These are phyloP conservation scores for Capillidium heterosporum DNA, from an alignment of 371 early-diverging fungal genomes.

Conservation along the genomic window DNA sequence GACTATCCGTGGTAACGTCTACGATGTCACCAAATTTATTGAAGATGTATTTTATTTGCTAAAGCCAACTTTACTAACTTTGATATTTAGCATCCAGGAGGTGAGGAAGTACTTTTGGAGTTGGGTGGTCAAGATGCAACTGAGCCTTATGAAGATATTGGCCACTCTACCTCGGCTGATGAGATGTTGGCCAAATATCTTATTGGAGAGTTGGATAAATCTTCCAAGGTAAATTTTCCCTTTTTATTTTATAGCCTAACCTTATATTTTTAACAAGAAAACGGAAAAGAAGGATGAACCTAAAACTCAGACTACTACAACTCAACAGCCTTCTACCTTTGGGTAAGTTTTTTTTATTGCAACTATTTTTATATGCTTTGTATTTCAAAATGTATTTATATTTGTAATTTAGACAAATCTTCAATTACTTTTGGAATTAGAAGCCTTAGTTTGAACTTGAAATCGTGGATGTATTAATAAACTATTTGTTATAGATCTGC, in stretches of 20 bases:
- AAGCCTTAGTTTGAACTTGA: too few species aligned
- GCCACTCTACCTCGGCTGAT: conserved; percentile 85
- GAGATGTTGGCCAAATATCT: conserved; percentile 46
- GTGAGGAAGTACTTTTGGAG: conserved; percentile 60
- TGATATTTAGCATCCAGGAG: conserved; percentile 44
- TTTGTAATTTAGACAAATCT: too few species aligned
- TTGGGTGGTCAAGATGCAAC: conserved; percentile 76
- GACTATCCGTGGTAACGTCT: conserved; percentile 61
- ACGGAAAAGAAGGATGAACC: too few species aligned
- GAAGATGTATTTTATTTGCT: conserved; percentile 27
- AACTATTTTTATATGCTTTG: too few species aligned
- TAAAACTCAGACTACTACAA: too few species aligned
- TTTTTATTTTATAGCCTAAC: not conserved
- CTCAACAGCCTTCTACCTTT: too few species aligned
- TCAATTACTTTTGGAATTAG: too few species aligned
- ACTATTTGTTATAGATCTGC: too few species aligned
- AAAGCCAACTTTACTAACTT: conserved; percentile 6
- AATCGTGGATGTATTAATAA: too few species aligned
- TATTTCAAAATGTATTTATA: too few species aligned
- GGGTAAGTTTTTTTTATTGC: too few species aligned
- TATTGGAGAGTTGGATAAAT: conserved; percentile 50
- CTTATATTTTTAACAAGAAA: not conserved
- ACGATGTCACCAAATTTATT: conserved; percentile 60
- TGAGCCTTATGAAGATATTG: conserved; percentile 88
- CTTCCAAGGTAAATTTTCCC: not conserved